Percentiles rank a stretch among this genome's conserved stretches.
phyloP scores from a whole-genome alignment of 2,329 filamentous ascomycete genomes.

The Arthroderma sp. region DNA sequence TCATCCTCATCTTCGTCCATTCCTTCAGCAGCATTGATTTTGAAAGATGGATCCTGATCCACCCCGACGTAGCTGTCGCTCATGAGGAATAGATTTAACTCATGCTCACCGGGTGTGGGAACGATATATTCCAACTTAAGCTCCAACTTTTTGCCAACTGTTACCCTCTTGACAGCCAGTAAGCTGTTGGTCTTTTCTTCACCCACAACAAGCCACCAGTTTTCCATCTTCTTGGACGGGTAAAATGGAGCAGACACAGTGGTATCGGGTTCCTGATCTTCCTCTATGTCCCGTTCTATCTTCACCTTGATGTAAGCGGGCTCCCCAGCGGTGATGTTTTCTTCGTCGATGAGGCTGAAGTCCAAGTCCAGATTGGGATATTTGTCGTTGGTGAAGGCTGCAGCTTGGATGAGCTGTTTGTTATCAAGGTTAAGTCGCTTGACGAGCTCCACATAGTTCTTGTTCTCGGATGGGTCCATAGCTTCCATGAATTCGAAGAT shows the following conservation, averaged over 20 bases:
- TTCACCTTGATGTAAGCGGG: conserved; percentile 72
- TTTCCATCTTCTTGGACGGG: conserved; percentile 81
- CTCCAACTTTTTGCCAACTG: conserved; percentile 64
- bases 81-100: conserved; percentile 87
- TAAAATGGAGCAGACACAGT: conserved; percentile 94
- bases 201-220: conserved; percentile 95
- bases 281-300: conserved; percentile 69
- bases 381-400: conserved; percentile 87
- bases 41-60: conserved; percentile 87
- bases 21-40: conserved; percentile 71
- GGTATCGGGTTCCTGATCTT: conserved; percentile 60
- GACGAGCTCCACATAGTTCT: conserved; percentile 64
- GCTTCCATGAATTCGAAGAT: conserved; percentile 97
- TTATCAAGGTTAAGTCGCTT: conserved; percentile 67
- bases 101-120: conserved; percentile 70
- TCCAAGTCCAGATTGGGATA: conserved; percentile 92
- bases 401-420: conserved; percentile 73
- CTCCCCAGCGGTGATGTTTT: conserved; percentile 65
- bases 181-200: conserved; percentile 80
- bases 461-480: conserved; percentile 91
- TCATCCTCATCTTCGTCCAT: conserved; percentile 92
- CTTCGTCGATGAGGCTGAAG: conserved; percentile 70
- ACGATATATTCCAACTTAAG: conserved; percentile 79
- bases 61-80: conserved; percentile 95
- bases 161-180: conserved; percentile 87